These are phyloP conservation scores for Phytophthora cajani DNA, from an alignment of 352 stramenopile species.

Conservation along the genomic window DNA sequence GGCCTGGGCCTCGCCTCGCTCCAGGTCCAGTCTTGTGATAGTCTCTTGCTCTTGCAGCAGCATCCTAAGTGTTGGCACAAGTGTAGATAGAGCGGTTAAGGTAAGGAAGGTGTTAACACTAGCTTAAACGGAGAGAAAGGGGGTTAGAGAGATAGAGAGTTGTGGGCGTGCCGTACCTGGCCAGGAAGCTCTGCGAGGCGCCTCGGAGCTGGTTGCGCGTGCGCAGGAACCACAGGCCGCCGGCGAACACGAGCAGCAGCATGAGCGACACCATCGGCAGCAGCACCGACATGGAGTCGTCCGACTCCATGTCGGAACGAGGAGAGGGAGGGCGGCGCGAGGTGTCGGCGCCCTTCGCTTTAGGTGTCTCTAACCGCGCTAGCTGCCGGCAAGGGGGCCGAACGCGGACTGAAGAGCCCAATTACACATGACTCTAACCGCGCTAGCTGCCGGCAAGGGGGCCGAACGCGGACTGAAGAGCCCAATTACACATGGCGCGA, in stretches of 20 bases:
- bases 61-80: slow-evolving; percentile 30
- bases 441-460: neutral
- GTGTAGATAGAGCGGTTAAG: neutral
- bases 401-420: slow-evolving; percentile 19
- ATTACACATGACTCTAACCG: no score
- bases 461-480: slow-evolving; percentile 18
- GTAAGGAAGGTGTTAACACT: neutral
- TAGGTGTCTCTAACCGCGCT: neutral
- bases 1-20: slow-evolving; percentile 62
- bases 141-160: neutral
- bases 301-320: slow-evolving; percentile 23
- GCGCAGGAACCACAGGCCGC: slow-evolving; percentile 71
- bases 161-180: slow-evolving; percentile 33
- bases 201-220: slow-evolving; percentile 45
- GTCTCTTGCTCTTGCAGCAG: slow-evolving; percentile 62
- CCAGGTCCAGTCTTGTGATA: slow-evolving; percentile 75
- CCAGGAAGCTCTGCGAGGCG: slow-evolving; percentile 54
- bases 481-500: slow-evolving; percentile 9
- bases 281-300: slow-evolving; percentile 68
- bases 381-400: neutral
- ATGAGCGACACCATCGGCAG: slow-evolving; percentile 73
- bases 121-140: neutral
- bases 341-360: slow-evolving; percentile 6
- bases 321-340: neutral
- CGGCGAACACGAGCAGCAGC: slow-evolving; percentile 70